Percentiles rank a stretch among this genome's conserved stretches.
Evolutionary conservation across 306 rosid genomes (phyloP).

Genomic region (Cucumis hystrix): DNA sequence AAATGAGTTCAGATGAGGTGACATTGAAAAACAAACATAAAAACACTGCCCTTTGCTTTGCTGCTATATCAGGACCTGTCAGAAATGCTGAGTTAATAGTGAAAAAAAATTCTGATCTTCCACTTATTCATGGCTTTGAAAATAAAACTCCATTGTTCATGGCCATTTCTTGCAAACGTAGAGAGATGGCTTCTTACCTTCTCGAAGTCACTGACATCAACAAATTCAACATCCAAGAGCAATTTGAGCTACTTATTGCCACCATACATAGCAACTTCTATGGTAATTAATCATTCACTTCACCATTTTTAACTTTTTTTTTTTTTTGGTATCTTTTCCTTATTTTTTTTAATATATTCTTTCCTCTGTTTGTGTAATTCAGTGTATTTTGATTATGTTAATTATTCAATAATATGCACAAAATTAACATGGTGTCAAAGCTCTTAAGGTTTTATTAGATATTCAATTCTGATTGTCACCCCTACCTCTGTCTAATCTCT

Average conservation of each 20-base stretch:
- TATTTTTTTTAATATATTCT: too few species aligned
- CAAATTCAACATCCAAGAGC: neutral
- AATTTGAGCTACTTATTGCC: neutral
- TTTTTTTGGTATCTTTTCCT: too few species aligned
- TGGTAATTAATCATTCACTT: neutral
- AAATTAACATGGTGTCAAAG: too few species aligned
- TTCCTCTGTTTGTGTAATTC: too few species aligned
- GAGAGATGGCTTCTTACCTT: neutral
- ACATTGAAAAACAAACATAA: neutral
- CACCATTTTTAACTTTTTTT: too few species aligned
- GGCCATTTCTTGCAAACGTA: neutral
- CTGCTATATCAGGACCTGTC: constrained; percentile 1
- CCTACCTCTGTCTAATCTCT: too few species aligned
- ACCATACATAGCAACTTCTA: neutral
- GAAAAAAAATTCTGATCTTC: neutral
- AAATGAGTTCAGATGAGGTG: neutral
- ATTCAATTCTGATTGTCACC: too few species aligned
- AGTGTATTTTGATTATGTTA: too few species aligned
- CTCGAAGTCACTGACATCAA: neutral
- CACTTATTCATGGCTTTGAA: neutral
- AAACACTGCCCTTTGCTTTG: constrained; percentile 12
- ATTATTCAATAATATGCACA: too few species aligned
- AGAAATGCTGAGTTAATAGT: constrained; percentile 1
- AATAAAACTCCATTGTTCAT: neutral
- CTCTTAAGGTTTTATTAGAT: too few species aligned